Percentiles rank a stretch among this genome's conserved stretches.
Evolutionary conservation across 2,329 filamentous ascomycete species (phyloP).

Genomic region (Claviceps sorghi): DNA sequence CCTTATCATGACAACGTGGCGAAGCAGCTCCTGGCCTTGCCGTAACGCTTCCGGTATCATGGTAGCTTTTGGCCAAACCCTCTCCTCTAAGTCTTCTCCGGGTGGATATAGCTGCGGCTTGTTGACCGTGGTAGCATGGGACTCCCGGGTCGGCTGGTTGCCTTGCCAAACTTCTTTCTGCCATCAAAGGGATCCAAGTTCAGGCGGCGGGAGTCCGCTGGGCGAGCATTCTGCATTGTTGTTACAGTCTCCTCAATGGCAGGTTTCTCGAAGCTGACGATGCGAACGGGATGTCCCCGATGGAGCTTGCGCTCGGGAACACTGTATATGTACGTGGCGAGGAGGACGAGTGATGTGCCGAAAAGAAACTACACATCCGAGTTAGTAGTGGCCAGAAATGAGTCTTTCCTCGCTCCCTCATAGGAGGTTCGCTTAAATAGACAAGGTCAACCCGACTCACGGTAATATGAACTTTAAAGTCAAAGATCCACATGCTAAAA

Average conservation of each 20-base stretch:
- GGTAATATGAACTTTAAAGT: constrained; percentile 56
- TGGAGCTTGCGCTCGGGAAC: constrained; percentile 40
- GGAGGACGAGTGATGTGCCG: constrained; percentile 65
- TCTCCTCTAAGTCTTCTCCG: constrained; percentile 15
- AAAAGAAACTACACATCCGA: constrained; percentile 52
- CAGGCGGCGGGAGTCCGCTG: constrained; percentile 19
- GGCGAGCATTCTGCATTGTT: constrained; percentile 17
- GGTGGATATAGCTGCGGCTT: constrained; percentile 23
- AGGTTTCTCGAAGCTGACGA: constrained; percentile 66
- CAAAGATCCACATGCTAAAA: constrained; percentile 73
- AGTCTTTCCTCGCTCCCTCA: background rate
- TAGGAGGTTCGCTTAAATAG: background rate
- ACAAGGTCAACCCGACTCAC: constrained; percentile 35
- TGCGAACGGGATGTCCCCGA: constrained; percentile 50
- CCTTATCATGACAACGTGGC: background rate
- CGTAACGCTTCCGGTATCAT: background rate
- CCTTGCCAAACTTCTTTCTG: constrained; percentile 22
- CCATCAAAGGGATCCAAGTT: constrained; percentile 27
- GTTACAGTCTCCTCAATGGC: constrained; percentile 37
- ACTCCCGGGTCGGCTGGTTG: constrained; percentile 32
- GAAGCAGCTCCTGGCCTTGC: background rate
- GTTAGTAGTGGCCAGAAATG: background rate
- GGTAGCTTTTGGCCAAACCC: background rate
- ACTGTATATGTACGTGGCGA: constrained; percentile 76
- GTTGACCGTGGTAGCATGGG: constrained; percentile 27